phyloP scores from a whole-genome alignment of 148 eudicot genomes.

The Spergularia marina region DNA sequence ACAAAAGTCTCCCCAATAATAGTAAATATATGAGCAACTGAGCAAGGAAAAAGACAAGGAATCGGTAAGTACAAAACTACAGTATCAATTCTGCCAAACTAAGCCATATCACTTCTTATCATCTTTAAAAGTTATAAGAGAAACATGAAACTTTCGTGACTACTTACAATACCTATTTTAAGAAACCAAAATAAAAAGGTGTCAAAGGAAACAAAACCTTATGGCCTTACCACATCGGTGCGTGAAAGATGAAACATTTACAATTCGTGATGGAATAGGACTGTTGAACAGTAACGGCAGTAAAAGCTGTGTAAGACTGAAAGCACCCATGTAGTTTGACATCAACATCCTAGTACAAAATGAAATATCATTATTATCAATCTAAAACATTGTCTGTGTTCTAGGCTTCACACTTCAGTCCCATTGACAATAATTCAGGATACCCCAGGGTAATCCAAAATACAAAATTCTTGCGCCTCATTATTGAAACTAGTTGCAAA shows the following conservation, averaged over 20 bases:
- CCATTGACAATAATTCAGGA: background rate
- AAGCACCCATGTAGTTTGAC: conserved; percentile 85
- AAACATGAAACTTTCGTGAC: background rate
- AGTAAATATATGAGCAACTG: background rate
- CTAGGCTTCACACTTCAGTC: background rate
- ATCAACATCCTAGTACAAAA: conserved; percentile 65
- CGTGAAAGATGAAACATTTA: conserved; percentile 83
- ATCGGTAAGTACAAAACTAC: background rate
- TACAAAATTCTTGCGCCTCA: background rate
- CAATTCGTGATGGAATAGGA: conserved; percentile 78
- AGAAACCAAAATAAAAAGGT: background rate
- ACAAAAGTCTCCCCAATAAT: background rate
- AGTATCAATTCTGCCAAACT: background rate
- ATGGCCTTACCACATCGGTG: conserved; percentile 67
- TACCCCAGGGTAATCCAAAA: background rate
- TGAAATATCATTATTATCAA: conserved; percentile 12
- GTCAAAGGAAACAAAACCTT: background rate
- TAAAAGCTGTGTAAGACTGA: conserved; percentile 72
- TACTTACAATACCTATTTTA: background rate
- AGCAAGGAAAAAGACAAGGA: conserved; percentile 1
- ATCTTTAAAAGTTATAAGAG: background rate
- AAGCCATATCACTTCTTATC: background rate
- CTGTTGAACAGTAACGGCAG: conserved; percentile 74
- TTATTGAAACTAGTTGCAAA: background rate
- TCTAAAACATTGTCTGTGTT: conserved; percentile 8